Base-by-base conservation (phyloP, 164 flowering plant genomes). In the Santalum album region DNA sequence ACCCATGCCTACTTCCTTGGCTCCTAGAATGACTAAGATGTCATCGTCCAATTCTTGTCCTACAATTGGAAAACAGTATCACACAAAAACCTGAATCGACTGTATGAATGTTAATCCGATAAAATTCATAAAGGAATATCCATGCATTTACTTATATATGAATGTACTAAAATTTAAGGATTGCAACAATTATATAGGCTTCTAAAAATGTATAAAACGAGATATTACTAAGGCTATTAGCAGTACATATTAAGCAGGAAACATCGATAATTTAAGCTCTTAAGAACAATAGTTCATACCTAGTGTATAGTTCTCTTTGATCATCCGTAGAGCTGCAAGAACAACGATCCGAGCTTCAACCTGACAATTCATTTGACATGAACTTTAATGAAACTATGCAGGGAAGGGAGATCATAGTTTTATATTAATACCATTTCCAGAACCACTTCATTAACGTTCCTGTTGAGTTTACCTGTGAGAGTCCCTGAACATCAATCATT, bases 271-370 rank as follows among this genome's bases (percentile, higher is more conserved):
- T 3, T 11, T 3, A 42, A 42, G 45, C 19, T 17, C 45, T 42
- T 17, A 42, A 42, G 45, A 42, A 17, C 2, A 38, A 12, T 6
- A 16, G 18, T 46, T 21, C 61, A 51, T 63, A 87, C 97, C 96
- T 74, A 40, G 56, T 21, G 49, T 40, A 45, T 80, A 72, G 44
- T 67, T 83, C 70, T 90, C 96, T 67, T 79, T 87, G 63, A 85
- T 72, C 96, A 78, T 85, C 27, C 86, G 74, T 54, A 90, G 62
- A 67, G 76, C 89, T 4, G 96, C 96, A 59, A 90, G 90, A 66
- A 90, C 84, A 16, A 85, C 82, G 27, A 87, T 78, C 29, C 97
- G 86, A 64, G 95, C 95, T 73, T 90, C 97, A 59, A 85, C 81
- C 97, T 90, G 79, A 61, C 49, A 51, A 58, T 20, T 53, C 39